Percentiles rank a stretch among this genome's conserved stretches.
These are phyloP conservation scores for Cercospora sesami DNA, from an alignment of 2,329 filamentous ascomycete species.

Conservation along the genomic window DNA sequence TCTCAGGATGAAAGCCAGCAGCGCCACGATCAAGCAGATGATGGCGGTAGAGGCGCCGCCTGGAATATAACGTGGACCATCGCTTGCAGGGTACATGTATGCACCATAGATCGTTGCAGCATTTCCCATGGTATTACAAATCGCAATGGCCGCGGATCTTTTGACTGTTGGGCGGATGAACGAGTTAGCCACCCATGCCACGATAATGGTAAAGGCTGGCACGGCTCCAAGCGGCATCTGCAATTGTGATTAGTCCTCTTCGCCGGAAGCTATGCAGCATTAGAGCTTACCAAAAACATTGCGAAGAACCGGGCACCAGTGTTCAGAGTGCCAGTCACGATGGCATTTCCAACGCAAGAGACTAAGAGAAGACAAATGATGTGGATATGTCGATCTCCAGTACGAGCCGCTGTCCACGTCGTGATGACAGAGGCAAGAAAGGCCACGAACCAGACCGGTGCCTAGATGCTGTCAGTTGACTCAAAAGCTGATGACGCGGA, in stretches of 20 bases:
- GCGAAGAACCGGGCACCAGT: conserved; percentile 8
- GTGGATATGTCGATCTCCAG: conserved; percentile 5
- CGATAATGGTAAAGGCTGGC: conserved; percentile 37
- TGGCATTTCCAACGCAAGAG: conserved; percentile 6
- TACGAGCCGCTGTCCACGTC: conserved; percentile 4
- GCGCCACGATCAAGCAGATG: conserved; percentile 41
- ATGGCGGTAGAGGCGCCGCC: conserved; percentile 41
- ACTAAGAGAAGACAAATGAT: conserved; percentile 9
- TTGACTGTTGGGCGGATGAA: conserved; percentile 60
- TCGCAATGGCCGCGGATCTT: conserved; percentile 78
- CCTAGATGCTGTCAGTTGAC: background rate
- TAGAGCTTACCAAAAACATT: conserved; percentile 1
- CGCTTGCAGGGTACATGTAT: conserved; percentile 39
- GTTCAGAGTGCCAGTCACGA: conserved; percentile 7
- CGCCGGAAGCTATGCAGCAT: background rate
- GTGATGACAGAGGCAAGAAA: conserved; percentile 9
- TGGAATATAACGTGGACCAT: conserved; percentile 43
- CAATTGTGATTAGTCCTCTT: background rate
- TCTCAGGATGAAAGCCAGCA: conserved; percentile 40
- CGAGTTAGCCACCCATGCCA: conserved; percentile 31
- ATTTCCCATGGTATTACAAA: conserved; percentile 51
- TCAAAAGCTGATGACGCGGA: no score
- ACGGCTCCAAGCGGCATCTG: conserved; percentile 27
- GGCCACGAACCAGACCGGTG: conserved; percentile 9
- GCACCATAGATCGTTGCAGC: conserved; percentile 39